Evolutionary conservation across 2,329 filamentous ascomycete species (phyloP).

Genomic region (Hypoxylon sp.): DNA sequence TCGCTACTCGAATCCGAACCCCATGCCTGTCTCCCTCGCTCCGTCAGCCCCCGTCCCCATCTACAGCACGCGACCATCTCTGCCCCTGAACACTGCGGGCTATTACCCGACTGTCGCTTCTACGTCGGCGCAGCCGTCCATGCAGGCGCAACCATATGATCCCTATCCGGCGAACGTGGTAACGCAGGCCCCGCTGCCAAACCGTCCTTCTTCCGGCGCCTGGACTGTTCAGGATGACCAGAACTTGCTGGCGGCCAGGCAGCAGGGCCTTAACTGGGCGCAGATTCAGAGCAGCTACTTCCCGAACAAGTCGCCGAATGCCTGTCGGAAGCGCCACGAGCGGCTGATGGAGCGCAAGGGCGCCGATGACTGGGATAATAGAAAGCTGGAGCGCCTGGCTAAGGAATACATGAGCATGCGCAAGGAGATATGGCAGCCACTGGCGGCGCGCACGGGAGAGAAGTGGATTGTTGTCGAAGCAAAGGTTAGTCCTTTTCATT

Average conservation of each 20-base stretch:
- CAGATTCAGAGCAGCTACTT: slow-evolving; percentile 85
- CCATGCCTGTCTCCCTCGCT: slow-evolving; percentile 59
- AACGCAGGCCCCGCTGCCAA: slow-evolving; percentile 57
- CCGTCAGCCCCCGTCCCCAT: slow-evolving; percentile 59
- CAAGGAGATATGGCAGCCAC: slow-evolving; percentile 83
- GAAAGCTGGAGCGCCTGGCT: slow-evolving; percentile 81
- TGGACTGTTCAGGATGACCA: slow-evolving; percentile 84
- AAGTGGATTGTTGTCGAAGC: slow-evolving; percentile 80
- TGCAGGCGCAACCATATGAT: slow-evolving; percentile 59
- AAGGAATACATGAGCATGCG: slow-evolving; percentile 84
- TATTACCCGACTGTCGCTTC: slow-evolving; percentile 60
- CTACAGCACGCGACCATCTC: slow-evolving; percentile 59
- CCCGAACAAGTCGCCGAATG: slow-evolving; percentile 82
- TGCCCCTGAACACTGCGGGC: slow-evolving; percentile 55
- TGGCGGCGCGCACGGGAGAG: slow-evolving; percentile 83
- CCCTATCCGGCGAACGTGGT: slow-evolving; percentile 57
- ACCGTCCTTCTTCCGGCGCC: slow-evolving; percentile 73
- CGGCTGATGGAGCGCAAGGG: slow-evolving; percentile 82
- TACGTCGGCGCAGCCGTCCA: slow-evolving; percentile 52
- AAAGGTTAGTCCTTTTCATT: slow-evolving; percentile 63
- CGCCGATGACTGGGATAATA: slow-evolving; percentile 82
- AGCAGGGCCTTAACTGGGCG: slow-evolving; percentile 85
- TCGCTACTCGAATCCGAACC: slow-evolving; percentile 54
- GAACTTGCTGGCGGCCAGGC: slow-evolving; percentile 78
- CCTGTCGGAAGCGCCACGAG: slow-evolving; percentile 91